These are phyloP conservation scores for Exophiala lecanii-corni DNA, from an alignment of 2,329 filamentous ascomycete genomes.

Conservation along the genomic window DNA sequence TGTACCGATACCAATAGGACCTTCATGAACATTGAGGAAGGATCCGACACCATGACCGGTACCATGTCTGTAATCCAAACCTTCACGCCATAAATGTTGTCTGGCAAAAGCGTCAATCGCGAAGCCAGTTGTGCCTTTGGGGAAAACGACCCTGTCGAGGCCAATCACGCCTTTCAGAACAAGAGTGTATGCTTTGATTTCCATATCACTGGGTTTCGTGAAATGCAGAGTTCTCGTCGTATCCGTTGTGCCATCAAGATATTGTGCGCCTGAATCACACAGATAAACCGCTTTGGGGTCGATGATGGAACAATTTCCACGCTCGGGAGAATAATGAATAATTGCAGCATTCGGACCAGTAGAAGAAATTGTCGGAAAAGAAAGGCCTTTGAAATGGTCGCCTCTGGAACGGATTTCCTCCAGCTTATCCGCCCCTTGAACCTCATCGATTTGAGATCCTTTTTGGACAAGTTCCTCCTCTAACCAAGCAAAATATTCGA, in stretches of 20 bases:
- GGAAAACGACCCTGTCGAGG: constrained; percentile 80
- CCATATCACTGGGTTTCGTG: constrained; percentile 72
- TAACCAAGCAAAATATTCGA: constrained; percentile 93
- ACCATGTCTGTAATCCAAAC: constrained; percentile 91
- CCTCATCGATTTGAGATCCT: constrained; percentile 73
- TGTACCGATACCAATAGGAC: constrained; percentile 92
- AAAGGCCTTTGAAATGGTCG: constrained; percentile 78
- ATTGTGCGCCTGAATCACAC: constrained; percentile 97
- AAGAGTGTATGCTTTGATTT: constrained; percentile 85
- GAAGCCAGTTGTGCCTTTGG: constrained; percentile 91
- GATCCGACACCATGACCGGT: constrained; percentile 95
- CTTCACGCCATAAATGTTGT: constrained; percentile 88
- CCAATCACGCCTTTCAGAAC: constrained; percentile 93
- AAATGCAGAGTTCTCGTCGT: constrained; percentile 93
- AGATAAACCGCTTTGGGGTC: constrained; percentile 85
- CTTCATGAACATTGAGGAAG: constrained; percentile 94
- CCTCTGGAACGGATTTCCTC: constrained; percentile 59
- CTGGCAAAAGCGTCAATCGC: constrained; percentile 83
- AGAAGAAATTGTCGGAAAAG: constrained; percentile 93
- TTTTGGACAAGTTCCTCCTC: constrained; percentile 79
- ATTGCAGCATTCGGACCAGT: constrained; percentile 89
- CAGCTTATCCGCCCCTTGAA: constrained; percentile 85
- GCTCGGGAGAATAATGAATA: constrained; percentile 91
- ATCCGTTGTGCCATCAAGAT: constrained; percentile 90
- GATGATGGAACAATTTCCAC: constrained; percentile 73